phyloP scores from a whole-genome alignment of 495 filamentous ascomycete genomes.

The Podospora pseudoanserina region DNA sequence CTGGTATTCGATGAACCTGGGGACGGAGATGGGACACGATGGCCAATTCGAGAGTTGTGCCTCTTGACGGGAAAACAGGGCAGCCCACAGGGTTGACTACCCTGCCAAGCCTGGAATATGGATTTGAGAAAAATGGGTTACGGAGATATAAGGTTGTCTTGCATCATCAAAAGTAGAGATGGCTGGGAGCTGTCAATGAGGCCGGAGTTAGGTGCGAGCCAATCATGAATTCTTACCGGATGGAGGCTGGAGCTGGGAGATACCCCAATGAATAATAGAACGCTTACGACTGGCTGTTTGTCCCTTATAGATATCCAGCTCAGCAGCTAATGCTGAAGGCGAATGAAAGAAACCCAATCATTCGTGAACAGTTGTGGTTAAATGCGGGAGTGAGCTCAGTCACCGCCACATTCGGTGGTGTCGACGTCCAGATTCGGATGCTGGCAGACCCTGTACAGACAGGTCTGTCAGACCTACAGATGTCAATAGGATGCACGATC shows the following conservation, averaged over 20 bases:
- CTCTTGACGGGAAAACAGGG: background rate
- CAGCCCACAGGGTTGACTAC: background rate
- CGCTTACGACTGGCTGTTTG: background rate
- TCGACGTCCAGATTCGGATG: background rate
- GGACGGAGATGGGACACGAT: background rate
- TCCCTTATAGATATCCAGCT: background rate
- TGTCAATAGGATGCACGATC: background rate
- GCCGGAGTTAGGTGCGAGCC: background rate
- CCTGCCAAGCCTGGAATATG: background rate
- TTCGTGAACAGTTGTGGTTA: background rate
- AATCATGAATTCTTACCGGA: background rate
- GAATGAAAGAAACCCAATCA: background rate
- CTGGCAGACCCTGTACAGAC: background rate
- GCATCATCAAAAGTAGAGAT: background rate
- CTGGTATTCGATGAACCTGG: background rate
- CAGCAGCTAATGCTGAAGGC: background rate
- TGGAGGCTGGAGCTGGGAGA: background rate
- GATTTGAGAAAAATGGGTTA: background rate
- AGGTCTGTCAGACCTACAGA: background rate
- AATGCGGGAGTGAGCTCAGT: background rate
- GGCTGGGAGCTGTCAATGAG: background rate
- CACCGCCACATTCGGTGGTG: background rate
- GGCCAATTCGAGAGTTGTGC: background rate
- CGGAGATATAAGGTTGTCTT: background rate
- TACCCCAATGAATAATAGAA: background rate